Evolutionary conservation across 257 asterid species (phyloP), one percentile per base, ranked within the genome.

Genomic region (Ballota nigra): DNA sequence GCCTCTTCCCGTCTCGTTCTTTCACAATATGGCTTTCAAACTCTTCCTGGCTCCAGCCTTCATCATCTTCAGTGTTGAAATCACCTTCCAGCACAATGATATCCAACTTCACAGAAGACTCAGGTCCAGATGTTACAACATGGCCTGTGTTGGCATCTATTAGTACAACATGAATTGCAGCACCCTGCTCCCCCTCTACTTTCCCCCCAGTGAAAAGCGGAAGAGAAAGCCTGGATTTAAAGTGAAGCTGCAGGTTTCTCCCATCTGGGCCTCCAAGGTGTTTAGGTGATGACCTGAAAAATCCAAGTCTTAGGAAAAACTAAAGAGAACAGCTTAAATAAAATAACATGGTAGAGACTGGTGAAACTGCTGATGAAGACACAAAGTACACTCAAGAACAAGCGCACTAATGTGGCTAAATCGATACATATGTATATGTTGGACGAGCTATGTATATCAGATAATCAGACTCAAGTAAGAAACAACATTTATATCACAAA

Each of bases 171-270:
- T 94, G 98, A 73, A 91, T 89, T 10, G 95, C 10, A 69, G 98
- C 99, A 78, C 98, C 96, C 78, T 89, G 99, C 80, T 94, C 99
- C 20, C 99, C 99, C 86, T 91, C 97, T 51, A 94, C 97, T 82
- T 90, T 90, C 28, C 97, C 99, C 26, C 98, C 98, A 11, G 99
- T 94, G 79, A 88, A 94, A 64, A 94, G 87, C n/a, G 99, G 99
- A 71, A 91, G 86, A 53, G 99, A 89, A 10, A 94, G 92, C 72
- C 98, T 80, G 49, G 99, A 85, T 79, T 68, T 86, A 63, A 89
- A 94, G 69, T 83, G 93, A 68, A 94, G 96, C 88, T 91, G 97
- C 83, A 91, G 80, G 82, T 84, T 91, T 83, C 97, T 85, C 64
- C 98, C 98, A 78, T 91, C 88, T 5, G 95, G 90, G 40, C 98